Percentiles rank a stretch among this genome's conserved stretches.
phyloP scores from a whole-genome alignment of 257 asterid species.

The Plantago elongata region DNA sequence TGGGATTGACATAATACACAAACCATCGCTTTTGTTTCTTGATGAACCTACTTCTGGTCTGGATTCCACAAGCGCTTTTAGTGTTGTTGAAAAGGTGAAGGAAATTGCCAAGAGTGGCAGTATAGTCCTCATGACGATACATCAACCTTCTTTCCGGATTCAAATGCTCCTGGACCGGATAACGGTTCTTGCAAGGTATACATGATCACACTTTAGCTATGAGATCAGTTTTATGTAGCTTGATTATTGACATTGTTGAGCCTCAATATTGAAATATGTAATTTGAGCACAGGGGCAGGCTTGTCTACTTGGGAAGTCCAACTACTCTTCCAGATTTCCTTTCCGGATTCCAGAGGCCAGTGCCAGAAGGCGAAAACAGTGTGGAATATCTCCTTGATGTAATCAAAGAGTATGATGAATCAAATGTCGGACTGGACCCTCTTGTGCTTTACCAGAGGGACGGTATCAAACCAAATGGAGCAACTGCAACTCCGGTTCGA shows the following conservation, averaged over 20 bases:
- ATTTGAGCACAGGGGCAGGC: constrained; percentile 57
- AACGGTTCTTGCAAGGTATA: constrained; percentile 71
- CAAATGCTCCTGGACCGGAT: constrained; percentile 75
- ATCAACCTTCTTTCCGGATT: constrained; percentile 81
- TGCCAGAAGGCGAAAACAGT: constrained; percentile 78
- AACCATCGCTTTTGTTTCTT: constrained; percentile 76
- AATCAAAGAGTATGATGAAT: constrained; percentile 80
- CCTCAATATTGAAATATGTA: not conserved
- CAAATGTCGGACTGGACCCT: constrained; percentile 71
- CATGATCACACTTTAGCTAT: not conserved
- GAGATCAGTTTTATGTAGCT: not conserved
- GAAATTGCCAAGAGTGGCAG: constrained; percentile 78
- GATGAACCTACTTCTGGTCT: constrained; percentile 92
- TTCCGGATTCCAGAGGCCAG: constrained; percentile 64
- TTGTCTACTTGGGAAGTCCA: constrained; percentile 68
- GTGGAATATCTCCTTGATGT: constrained; percentile 75
- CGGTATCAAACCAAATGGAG: constrained; percentile 59
- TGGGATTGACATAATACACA: constrained; percentile 82
- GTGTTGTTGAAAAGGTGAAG: constrained; percentile 80
- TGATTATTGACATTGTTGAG: not conserved
- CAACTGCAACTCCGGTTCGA: constrained; percentile 49
- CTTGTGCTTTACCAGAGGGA: constrained; percentile 61
- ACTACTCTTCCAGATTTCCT: constrained; percentile 40
- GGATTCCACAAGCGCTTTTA: constrained; percentile 78
- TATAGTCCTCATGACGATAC: constrained; percentile 78